A percentile compares a stretch with the other conserved stretches of the same genome.
Evolutionary conservation across 768 basidiomycete genomes (phyloP).

Genomic region (Lactarius indigo): DNA sequence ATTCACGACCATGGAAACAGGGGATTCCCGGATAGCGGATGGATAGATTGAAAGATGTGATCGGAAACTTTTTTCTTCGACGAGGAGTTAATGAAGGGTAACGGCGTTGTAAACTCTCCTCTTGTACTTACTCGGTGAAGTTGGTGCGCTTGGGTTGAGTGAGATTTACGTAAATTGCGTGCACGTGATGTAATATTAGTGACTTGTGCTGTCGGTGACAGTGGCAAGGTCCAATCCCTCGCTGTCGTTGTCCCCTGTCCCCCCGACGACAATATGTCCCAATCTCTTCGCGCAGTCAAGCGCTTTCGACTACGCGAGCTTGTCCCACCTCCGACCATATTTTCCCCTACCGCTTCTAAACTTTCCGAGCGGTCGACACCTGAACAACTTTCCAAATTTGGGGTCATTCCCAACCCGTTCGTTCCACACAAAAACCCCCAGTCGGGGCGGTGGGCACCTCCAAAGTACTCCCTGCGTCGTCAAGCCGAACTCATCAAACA

Average conservation of each 20-base stretch:
- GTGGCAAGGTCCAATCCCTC: neutral
- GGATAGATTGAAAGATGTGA: conserved; percentile 74
- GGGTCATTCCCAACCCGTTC: conserved; percentile 57
- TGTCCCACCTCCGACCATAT: conserved; percentile 36
- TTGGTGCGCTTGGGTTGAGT: neutral
- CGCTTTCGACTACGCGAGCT: conserved; percentile 48
- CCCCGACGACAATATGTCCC: conserved; percentile 7
- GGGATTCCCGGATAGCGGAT: conserved; percentile 72
- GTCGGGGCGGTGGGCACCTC: conserved; percentile 62
- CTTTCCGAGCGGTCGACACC: conserved; percentile 27
- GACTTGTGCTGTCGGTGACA: neutral
- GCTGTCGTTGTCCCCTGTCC: neutral
- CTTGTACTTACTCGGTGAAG: neutral
- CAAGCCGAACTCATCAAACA: conserved; percentile 78
- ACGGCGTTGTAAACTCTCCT: neutral
- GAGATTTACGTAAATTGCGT: neutral
- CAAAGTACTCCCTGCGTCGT: conserved; percentile 68
- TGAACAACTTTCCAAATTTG: conserved; percentile 20
- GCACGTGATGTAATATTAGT: conserved; percentile 11
- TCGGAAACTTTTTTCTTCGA: conserved; percentile 25
- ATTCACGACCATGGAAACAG: conserved; percentile 96
- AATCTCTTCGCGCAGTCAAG: conserved; percentile 37
- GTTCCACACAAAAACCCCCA: conserved; percentile 56
- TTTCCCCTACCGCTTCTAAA: conserved; percentile 32
- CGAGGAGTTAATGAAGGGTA: neutral